A percentile compares a stretch with the other conserved stretches of the same genome.
These are phyloP conservation scores for Phyllosticta citrichinensis DNA, from an alignment of 2,329 filamentous ascomycete species.

Conservation along the genomic window DNA sequence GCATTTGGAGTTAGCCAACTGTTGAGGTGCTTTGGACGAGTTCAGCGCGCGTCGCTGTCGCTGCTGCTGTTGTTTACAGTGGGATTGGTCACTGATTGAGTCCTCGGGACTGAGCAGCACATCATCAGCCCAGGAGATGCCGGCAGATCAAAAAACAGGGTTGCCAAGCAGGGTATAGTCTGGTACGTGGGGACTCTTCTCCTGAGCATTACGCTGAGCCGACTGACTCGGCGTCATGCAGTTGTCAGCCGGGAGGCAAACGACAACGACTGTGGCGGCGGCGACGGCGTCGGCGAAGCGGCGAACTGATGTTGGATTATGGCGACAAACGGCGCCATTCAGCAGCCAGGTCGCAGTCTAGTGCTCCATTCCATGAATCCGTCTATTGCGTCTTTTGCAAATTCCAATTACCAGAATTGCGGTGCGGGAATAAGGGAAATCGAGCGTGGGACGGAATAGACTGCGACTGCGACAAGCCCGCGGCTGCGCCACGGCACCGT, in stretches of 20 bases:
- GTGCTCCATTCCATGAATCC: not conserved
- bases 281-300: no score
- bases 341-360: not conserved
- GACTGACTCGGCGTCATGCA: not conserved
- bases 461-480: not conserved
- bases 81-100: no score
- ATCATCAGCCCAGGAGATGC: no score
- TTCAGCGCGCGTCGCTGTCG: no score
- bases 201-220: not conserved
- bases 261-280: not conserved
- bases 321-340: not conserved
- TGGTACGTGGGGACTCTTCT: no score
- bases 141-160: not conserved
- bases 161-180: not conserved
- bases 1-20: not conserved
- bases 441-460: not conserved
- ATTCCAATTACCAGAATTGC: not conserved
- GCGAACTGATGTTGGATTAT: not conserved
- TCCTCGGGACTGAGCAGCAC: no score
- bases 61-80: no score
- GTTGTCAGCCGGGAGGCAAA: not conserved
- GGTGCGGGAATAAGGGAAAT: not conserved
- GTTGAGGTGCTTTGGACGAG: not conserved
- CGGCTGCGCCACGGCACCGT: not conserved
- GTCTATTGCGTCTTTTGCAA: not conserved